Evolutionary conservation across 345 rosid genomes (phyloP).

Genomic region (Brassica incana): DNA sequence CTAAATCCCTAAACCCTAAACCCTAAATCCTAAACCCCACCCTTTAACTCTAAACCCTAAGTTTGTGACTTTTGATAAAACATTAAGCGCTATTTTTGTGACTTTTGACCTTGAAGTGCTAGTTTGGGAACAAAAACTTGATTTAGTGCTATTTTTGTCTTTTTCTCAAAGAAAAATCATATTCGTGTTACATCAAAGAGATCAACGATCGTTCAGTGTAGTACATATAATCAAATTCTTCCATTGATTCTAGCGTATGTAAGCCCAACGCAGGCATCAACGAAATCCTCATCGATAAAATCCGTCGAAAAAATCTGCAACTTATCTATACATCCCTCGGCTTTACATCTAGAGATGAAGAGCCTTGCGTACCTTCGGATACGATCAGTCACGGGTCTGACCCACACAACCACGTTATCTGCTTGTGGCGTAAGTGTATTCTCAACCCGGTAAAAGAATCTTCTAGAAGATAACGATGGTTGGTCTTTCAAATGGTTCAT

Average conservation of each 20-base stretch:
- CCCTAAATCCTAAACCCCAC: too few species aligned
- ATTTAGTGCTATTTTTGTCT: too few species aligned
- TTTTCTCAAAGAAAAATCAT: not conserved
- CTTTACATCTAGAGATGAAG: conserved; percentile 60
- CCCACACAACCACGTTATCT: conserved; percentile 75
- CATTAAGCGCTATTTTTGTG: too few species aligned
- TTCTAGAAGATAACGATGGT: conserved; percentile 49
- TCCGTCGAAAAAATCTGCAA: conserved; percentile 82
- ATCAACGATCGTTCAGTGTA: not conserved
- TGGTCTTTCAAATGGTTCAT: conserved; percentile 60
- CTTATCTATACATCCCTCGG: conserved; percentile 52
- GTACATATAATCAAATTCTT: conserved; percentile 37
- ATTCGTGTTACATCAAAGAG: not conserved
- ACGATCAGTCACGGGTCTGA: conserved; percentile 63
- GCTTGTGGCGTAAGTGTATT: conserved; percentile 74
- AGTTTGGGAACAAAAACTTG: too few species aligned
- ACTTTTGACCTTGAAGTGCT: too few species aligned
- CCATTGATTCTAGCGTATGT: conserved; percentile 69
- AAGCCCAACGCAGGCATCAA: conserved; percentile 75
- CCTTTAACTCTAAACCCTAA: too few species aligned
- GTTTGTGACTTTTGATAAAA: too few species aligned
- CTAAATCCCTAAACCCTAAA: too few species aligned
- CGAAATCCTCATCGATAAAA: conserved; percentile 76
- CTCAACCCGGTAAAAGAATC: conserved; percentile 76
- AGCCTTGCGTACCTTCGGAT: conserved; percentile 69